Percentiles rank a stretch among this genome's conserved stretches.
phyloP scores from a whole-genome alignment of 2,329 filamentous ascomycete genomes.

The Emmonsia crescens region DNA sequence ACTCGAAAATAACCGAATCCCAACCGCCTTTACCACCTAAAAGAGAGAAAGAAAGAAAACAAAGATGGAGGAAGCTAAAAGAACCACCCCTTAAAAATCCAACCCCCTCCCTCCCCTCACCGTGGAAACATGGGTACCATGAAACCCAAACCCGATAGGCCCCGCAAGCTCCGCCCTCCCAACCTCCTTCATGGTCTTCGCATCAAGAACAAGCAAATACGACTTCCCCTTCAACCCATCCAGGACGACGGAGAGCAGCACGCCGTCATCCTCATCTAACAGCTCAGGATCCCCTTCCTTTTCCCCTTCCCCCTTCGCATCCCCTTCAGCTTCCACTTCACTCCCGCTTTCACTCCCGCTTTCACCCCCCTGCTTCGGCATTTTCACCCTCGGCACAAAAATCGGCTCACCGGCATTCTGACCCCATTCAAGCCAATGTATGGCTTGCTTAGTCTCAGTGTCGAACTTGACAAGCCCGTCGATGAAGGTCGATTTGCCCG shows the following conservation, averaged over 20 bases:
- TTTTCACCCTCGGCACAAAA: slow-evolving; percentile 34
- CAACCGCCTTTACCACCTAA: neutral
- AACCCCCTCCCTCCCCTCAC: slow-evolving; percentile 4
- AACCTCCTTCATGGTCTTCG: slow-evolving; percentile 39
- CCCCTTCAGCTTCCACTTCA: neutral
- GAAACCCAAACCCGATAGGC: slow-evolving; percentile 43
- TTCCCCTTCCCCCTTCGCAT: neutral
- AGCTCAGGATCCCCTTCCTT: slow-evolving; percentile 13
- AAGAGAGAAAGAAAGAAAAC: neutral
- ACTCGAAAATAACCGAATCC: neutral
- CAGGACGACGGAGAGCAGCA: slow-evolving; percentile 43
- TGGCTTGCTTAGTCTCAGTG: slow-evolving; percentile 29
- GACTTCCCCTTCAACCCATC: slow-evolving; percentile 41
- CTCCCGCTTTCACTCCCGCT: neutral
- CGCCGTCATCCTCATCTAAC: slow-evolving; percentile 41
- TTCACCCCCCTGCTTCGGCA: slow-evolving; percentile 7
- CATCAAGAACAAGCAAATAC: slow-evolving; percentile 43
- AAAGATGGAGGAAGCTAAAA: neutral
- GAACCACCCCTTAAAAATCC: slow-evolving; percentile 3
- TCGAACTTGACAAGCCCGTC: slow-evolving; percentile 46
- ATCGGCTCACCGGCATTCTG: slow-evolving; percentile 46
- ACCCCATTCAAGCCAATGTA: slow-evolving; percentile 37
- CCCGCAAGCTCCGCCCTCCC: slow-evolving; percentile 41
- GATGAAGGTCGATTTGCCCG: slow-evolving; percentile 38
- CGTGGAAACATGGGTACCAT: slow-evolving; percentile 34